Conservation (phyloP, 75 land plant genomes). For the Pinus taeda region DNA sequence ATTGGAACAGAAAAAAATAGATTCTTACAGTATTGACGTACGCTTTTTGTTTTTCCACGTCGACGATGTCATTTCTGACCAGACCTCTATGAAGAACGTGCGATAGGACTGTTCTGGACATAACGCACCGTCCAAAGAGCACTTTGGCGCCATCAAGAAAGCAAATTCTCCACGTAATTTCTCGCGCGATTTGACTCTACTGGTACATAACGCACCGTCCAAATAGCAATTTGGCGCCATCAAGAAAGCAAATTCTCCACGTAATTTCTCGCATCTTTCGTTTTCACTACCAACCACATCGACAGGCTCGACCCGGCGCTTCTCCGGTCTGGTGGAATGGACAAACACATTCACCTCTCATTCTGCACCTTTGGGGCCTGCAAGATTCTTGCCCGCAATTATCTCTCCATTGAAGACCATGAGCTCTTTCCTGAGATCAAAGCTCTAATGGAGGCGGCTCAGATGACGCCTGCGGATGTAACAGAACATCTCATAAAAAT, state of each 20-base stretch:
- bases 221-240: no score
- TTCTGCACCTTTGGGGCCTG: constrained; percentile 30
- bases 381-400: constrained; percentile 27
- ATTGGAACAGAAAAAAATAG: no score
- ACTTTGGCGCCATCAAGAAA: no score
- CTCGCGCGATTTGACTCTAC: no score
- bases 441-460: constrained; percentile 14
- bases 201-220: no score
- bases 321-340: constrained; percentile 39
- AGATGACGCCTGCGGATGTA: constrained; percentile 54
- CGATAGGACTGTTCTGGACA: no score
- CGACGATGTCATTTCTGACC: constrained; percentile 1
- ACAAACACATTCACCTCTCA: constrained; percentile 28
- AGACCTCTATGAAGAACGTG: not conserved
- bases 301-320: constrained; percentile 37
- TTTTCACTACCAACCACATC: constrained; percentile 33
- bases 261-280: not conserved
- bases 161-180: no score
- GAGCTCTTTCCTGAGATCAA: constrained; percentile 5
- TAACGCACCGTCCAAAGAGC: no score
- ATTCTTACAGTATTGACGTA: no score
- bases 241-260: no score
- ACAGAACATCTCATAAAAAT: constrained; percentile 22
- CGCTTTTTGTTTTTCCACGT: constrained; percentile 22
- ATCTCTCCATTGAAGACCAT: constrained; percentile 26